A percentile compares a stretch with the other conserved stretches of the same genome.
Conservation (phyloP, 2,329 filamentous ascomycete genomes). For the Periglandula ipomoeae region DNA sequence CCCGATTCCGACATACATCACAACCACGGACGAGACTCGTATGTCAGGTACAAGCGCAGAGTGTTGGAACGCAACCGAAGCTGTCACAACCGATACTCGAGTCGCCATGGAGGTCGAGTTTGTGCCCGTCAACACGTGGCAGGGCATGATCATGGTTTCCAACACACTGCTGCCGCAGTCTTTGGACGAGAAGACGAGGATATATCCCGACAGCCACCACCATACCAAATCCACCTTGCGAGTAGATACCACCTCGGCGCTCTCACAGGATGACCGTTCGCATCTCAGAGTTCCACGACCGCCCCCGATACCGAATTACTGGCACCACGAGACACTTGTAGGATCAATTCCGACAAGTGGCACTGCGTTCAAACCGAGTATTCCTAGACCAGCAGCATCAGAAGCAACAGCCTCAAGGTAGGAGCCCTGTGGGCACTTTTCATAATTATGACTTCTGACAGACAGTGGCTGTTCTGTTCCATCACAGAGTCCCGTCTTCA, state of each 20-base stretch:
- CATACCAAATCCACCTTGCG: background rate
- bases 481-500: background rate
- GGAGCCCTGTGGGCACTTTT: background rate
- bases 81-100: too few species aligned
- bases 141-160: conserved; percentile 6
- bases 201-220: background rate
- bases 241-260: background rate
- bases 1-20: too few species aligned
- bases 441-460: background rate
- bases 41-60: too few species aligned
- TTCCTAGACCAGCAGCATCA: background rate
- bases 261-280: background rate
- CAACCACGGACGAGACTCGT: too few species aligned
- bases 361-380: background rate
- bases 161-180: conserved; percentile 5
- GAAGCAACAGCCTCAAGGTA: background rate
- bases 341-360: background rate
- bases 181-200: conserved; percentile 1
- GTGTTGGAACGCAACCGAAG: too few species aligned
- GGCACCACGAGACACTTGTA: background rate
- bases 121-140: conserved; percentile 6
- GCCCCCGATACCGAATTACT: conserved; percentile 5
- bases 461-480: background rate
- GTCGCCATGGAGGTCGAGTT: conserved; percentile 6
- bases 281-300: background rate